Percentiles rank a stretch among this genome's conserved stretches.
Conservation (phyloP, 441 rosid genomes). For the Eruca vesicaria region DNA sequence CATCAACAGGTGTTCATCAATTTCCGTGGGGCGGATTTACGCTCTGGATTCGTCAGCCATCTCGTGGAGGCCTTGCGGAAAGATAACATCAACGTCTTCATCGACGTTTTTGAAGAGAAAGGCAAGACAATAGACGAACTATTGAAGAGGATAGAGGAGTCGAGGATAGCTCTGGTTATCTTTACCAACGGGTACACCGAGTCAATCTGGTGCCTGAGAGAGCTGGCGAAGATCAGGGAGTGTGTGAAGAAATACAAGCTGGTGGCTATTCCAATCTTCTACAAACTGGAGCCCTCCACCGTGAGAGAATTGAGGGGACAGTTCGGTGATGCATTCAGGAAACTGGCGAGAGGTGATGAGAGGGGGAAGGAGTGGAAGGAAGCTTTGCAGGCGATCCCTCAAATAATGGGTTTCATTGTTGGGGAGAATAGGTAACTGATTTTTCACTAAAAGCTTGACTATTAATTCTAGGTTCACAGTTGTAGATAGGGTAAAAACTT, state of each 20-base stretch:
- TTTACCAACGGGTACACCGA: background rate
- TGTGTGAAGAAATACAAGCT: background rate
- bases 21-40: conserved; percentile 6
- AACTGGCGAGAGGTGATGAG: background rate
- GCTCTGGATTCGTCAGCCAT: background rate
- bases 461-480: no score
- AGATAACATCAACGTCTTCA: background rate
- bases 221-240: background rate
- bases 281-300: background rate
- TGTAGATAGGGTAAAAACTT: no score
- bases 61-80: background rate
- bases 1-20: conserved; percentile 25
- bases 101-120: background rate
- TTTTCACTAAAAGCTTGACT: no score
- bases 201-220: background rate
- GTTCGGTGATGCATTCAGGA: background rate
- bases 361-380: background rate
- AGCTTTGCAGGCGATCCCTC: background rate
- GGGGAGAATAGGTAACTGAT: background rate
- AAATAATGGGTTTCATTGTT: background rate
- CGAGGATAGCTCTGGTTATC: background rate
- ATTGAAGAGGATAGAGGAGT: background rate
- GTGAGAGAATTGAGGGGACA: background rate
- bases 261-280: background rate
- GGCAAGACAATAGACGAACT: background rate